Evolutionary conservation across 2,329 filamentous ascomycete genomes (phyloP).

Genomic region (Colletotrichum kahawae): DNA sequence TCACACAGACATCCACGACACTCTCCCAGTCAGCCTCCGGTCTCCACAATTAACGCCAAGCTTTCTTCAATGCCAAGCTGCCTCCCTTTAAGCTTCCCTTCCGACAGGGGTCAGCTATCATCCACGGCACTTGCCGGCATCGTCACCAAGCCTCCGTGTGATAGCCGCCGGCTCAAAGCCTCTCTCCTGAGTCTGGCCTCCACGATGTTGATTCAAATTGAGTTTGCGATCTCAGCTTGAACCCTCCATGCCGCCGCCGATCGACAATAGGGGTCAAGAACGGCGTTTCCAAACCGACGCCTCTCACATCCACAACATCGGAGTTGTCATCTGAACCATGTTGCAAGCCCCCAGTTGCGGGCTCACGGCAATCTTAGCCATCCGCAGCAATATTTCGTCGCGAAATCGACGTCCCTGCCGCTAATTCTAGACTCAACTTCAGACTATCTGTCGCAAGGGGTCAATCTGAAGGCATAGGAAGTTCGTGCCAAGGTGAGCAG

Average conservation of each 20-base stretch:
- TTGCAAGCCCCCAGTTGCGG: background rate
- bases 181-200: background rate
- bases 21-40: background rate
- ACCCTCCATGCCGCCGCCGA: background rate
- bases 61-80: constrained; percentile 6
- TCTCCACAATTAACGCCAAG: constrained; percentile 4
- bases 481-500: background rate
- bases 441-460: background rate
- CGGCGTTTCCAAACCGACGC: background rate
- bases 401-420: background rate
- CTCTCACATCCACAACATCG: background rate
- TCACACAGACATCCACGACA: constrained; percentile 4
- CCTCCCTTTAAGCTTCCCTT: background rate
- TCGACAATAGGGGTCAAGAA: background rate
- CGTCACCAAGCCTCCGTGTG: background rate
- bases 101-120: background rate
- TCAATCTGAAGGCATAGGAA: background rate
- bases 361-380: background rate
- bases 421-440: background rate
- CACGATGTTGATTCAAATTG: background rate
- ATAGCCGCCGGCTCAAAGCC: background rate
- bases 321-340: background rate
- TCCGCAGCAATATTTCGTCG: background rate
- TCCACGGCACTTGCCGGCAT: background rate
- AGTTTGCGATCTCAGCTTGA: background rate